Conservation (phyloP, 345 rosid species). For the Carallia brachiata region DNA sequence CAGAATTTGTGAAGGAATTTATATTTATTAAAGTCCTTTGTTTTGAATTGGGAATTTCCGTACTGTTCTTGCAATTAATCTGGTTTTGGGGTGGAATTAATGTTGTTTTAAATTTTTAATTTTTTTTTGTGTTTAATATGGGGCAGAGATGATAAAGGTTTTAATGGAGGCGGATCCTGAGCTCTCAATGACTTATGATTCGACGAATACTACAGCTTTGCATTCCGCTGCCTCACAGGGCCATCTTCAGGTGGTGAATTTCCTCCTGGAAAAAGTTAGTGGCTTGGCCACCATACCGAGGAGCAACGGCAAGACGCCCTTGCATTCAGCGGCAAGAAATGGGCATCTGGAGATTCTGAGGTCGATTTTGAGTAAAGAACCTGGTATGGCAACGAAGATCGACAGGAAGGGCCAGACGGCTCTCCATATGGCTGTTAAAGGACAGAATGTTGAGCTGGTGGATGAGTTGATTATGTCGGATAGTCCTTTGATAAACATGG, state of each 20-base stretch:
- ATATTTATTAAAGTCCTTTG: no score
- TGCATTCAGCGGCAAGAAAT: constrained; percentile 87
- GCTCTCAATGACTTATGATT: constrained; percentile 70
- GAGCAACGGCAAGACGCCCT: constrained; percentile 73
- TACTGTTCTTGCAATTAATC: not conserved
- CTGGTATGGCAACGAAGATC: constrained; percentile 44
- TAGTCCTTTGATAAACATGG: constrained; percentile 54
- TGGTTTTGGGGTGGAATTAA: no score
- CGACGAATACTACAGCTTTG: constrained; percentile 69
- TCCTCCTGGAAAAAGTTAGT: constrained; percentile 59
- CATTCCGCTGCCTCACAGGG: constrained; percentile 88
- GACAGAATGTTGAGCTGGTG: constrained; percentile 57
- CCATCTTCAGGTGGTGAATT: constrained; percentile 60
- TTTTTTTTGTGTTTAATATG: not conserved
- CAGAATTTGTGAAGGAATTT: no score
- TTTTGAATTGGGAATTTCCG: not conserved
- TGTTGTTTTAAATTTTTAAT: not conserved
- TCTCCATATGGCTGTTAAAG: constrained; percentile 95
- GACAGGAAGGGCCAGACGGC: constrained; percentile 91
- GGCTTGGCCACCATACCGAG: constrained; percentile 55
- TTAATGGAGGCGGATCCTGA: constrained; percentile 63
- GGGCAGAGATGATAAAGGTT: constrained; percentile 59
- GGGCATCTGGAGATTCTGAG: constrained; percentile 79
- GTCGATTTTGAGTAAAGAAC: constrained; percentile 53
- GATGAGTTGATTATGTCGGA: constrained; percentile 48